Evolutionary conservation across 768 basidiomycete species (phyloP).

Genomic region (Russula brevipes): DNA sequence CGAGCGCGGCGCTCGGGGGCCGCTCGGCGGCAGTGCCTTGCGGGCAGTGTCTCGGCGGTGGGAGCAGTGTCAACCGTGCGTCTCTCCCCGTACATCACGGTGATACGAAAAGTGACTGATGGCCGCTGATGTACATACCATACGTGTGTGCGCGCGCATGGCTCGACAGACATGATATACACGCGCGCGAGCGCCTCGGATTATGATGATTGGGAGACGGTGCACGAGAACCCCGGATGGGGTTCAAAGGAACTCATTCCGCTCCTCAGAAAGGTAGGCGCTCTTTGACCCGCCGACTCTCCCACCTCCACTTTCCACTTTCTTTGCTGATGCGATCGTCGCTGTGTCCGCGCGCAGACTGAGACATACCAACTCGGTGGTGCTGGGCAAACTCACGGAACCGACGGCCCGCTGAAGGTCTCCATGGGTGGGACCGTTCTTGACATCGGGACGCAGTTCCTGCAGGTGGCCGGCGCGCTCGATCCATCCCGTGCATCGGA

Average conservation of each 20-base stretch:
- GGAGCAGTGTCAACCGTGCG: conserved; percentile 52
- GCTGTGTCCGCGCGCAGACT: conserved; percentile 26
- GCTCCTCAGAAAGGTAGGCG: conserved; percentile 48
- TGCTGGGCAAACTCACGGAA: conserved; percentile 40
- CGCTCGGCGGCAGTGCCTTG: conserved; percentile 42
- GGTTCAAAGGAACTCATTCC: conserved; percentile 53
- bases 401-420: conserved; percentile 40
- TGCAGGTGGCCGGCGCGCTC: conserved; percentile 28
- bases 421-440: conserved; percentile 27
- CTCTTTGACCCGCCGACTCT: too few species aligned
- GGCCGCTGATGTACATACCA: background rate
- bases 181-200: conserved; percentile 57
- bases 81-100: background rate
- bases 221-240: conserved; percentile 56
- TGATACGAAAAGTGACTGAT: too few species aligned
- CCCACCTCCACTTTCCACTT: too few species aligned
- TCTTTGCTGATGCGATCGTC: background rate
- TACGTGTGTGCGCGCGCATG: background rate
- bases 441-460: conserved; percentile 29
- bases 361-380: conserved; percentile 37
- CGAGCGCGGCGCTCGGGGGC: conserved; percentile 41
- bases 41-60: conserved; percentile 56
- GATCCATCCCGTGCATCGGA: conserved; percentile 24
- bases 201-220: conserved; percentile 56
- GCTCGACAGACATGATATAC: conserved; percentile 37